Base-by-base conservation (phyloP, 345 rosid genomes). In the Populus davidiana region DNA sequence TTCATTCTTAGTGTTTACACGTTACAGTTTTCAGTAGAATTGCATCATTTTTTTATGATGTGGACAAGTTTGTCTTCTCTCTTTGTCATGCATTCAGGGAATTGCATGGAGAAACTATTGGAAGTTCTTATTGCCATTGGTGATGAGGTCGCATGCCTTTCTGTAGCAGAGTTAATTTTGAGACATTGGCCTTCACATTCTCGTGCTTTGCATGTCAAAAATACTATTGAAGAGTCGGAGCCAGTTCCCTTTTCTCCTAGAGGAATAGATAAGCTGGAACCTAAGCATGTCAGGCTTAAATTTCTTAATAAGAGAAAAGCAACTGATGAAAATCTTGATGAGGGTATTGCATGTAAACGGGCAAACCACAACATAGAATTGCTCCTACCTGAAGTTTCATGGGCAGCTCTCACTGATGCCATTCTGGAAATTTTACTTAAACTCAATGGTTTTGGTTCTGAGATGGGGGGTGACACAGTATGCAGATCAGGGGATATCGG, bases 161-260 rank as follows among this genome's bases (percentile, higher is more conserved):
- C 98, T 76, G 91, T 96, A 59, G 93, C 97, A 54, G 93, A 93
- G 77, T 83, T 96, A 90, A 96, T 96, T 86, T 83, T 96, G 87
- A 91, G 94, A 86, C 98, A 90, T 62, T 96, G 99, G 99, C 99
- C 99, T 73, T 96, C 96, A 35, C 99, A 96, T 91, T 82, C 94
- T 84, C 96, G 99, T 80, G 97, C 99, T 65, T 81, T 93, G 88
- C 83, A 87, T 81, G 98, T 96, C 56, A 92, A 93, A 89, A 81
- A 74, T 71, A 86, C 89, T 43, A 92, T 93, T 70, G 91, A 93
- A 85, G 97, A 92, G 75, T 80, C 90, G 70, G 97, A 93, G 64
- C 76, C 88, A 69, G 86, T 87, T 79, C 98, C 93, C 44, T 93
- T 92, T 89, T 90, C 91, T 70, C 98, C 99, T 29, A 89, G 89